Conservation (phyloP, 805 yeast species). For the Pichia cabralensis region DNA sequence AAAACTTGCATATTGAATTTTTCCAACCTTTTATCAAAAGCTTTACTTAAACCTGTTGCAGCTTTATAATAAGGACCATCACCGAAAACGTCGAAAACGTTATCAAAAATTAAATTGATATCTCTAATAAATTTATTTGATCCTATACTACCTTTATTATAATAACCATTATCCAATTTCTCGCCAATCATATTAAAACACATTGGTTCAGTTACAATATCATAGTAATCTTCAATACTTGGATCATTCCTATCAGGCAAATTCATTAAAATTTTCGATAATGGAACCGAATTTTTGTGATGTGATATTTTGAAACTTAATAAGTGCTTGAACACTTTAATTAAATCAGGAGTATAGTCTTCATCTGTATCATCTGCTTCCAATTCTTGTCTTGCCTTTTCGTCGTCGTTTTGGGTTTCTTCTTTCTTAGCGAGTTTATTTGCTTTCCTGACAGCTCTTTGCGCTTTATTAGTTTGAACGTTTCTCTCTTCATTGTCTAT, state of each 20-base stretch:
- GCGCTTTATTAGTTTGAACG: neutral
- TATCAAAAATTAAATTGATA: conserved; percentile 55
- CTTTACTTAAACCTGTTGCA: conserved; percentile 48
- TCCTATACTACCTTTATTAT: conserved; percentile 36
- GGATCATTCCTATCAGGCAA: conserved; percentile 71
- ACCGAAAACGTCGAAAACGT: conserved; percentile 73
- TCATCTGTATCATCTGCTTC: conserved; percentile 5
- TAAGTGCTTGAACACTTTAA: conserved; percentile 9
- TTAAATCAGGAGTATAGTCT: conserved; percentile 10
- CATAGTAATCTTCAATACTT: conserved; percentile 47
- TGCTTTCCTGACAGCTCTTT: too few species aligned
- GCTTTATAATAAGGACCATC: conserved; percentile 67
- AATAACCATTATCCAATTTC: conserved; percentile 42
- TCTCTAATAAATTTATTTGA: conserved; percentile 53
- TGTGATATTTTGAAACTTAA: conserved; percentile 13
- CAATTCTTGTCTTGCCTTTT: neutral
- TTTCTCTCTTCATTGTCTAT: neutral
- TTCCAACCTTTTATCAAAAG: conserved; percentile 34
- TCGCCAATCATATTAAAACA: conserved; percentile 51
- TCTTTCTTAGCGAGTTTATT: too few species aligned
- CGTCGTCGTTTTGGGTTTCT: conserved; percentile 1
- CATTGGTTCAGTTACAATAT: conserved; percentile 61
- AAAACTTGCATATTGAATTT: conserved; percentile 23
- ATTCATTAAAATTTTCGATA: conserved; percentile 47
- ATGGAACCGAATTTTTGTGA: conserved; percentile 13